Evolutionary conservation across 2,329 filamentous ascomycete genomes (phyloP).

Genomic region (Malbranchea zuffiana): DNA sequence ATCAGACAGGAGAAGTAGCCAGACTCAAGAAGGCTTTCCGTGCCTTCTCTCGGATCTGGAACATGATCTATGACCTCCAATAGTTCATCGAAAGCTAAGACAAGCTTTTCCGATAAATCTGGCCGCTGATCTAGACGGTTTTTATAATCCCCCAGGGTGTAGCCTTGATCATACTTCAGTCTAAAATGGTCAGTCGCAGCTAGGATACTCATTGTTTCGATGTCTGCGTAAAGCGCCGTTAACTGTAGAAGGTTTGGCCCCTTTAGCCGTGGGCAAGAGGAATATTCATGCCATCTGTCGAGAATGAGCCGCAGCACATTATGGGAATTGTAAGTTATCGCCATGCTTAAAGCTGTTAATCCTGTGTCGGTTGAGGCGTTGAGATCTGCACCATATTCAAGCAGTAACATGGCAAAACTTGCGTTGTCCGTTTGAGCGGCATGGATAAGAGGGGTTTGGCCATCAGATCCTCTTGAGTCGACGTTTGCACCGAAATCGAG

Average conservation of each 20-base stretch:
- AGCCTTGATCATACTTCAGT: conserved; percentile 19
- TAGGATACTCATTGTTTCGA: conserved; percentile 22
- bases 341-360: conserved; percentile 25
- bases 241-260: conserved; percentile 21
- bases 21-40: conserved; percentile 12
- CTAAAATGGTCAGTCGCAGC: conserved; percentile 20
- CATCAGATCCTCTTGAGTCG: conserved; percentile 22
- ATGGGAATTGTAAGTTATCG: conserved; percentile 28
- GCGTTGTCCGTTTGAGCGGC: conserved; percentile 23
- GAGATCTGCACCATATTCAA: conserved; percentile 28
- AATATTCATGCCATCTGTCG: conserved; percentile 28
- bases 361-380: conserved; percentile 22
- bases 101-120: conserved; percentile 15
- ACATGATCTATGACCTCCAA: conserved; percentile 13
- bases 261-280: conserved; percentile 24
- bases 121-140: conserved; percentile 11
- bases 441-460: conserved; percentile 24
- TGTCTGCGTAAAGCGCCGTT: conserved; percentile 23
- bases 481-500: conserved; percentile 24
- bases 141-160: conserved; percentile 15
- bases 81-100: conserved; percentile 14
- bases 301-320: conserved; percentile 25
- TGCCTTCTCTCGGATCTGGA: conserved; percentile 8
- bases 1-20: conserved; percentile 5
- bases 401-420: conserved; percentile 24